A percentile compares a stretch with the other conserved stretches of the same genome.
Evolutionary conservation across 73 alveolate species (phyloP).

Genomic region (Stentor coeruleus): DNA sequence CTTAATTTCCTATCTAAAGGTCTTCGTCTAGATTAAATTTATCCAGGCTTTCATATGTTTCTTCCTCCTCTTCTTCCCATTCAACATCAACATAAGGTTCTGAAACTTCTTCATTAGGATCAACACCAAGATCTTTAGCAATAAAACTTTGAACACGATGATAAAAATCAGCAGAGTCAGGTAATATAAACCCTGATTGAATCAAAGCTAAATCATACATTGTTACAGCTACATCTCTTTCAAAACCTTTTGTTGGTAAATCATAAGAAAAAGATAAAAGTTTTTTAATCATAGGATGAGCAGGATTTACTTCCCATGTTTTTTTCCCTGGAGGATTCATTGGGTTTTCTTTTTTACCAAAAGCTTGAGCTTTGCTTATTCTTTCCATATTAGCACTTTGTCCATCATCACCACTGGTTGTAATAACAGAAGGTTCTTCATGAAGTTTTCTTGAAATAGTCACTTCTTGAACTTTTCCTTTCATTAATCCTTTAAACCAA

Average conservation of each 20-base stretch:
- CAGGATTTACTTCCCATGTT: slow-evolving; percentile 94
- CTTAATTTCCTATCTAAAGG: no score
- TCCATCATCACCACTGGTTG: slow-evolving; percentile 87
- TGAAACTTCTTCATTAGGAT: slow-evolving; percentile 56
- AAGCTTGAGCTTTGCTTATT: slow-evolving; percentile 96
- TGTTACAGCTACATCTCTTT: slow-evolving; percentile 58
- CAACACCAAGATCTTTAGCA: slow-evolving; percentile 64
- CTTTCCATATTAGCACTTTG: slow-evolving; percentile 97
- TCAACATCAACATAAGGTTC: slow-evolving; percentile 66
- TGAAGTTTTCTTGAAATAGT: slow-evolving; percentile 78
- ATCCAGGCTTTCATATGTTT: slow-evolving; percentile 18
- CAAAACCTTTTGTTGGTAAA: slow-evolving; percentile 58
- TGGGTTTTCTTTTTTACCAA: slow-evolving; percentile 79
- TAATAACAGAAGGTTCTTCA: slow-evolving; percentile 82
- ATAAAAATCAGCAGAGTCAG: slow-evolving; percentile 61
- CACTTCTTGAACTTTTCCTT: slow-evolving; percentile 82
- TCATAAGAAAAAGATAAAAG: slow-evolving; percentile 65
- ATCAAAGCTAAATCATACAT: slow-evolving; percentile 70
- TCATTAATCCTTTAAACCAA: slow-evolving; percentile 89
- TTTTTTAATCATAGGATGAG: slow-evolving; percentile 92
- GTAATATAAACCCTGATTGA: slow-evolving; percentile 73
- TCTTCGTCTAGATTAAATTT: slow-evolving; percentile 22
- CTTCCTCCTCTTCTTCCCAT: slow-evolving; percentile 61
- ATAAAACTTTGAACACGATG: slow-evolving; percentile 55
- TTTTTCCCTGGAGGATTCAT: slow-evolving; percentile 77